A percentile compares a stretch with the other conserved stretches of the same genome.
Conservation (phyloP, 2,329 filamentous ascomycete genomes). For the Triangularia verruculosa region DNA sequence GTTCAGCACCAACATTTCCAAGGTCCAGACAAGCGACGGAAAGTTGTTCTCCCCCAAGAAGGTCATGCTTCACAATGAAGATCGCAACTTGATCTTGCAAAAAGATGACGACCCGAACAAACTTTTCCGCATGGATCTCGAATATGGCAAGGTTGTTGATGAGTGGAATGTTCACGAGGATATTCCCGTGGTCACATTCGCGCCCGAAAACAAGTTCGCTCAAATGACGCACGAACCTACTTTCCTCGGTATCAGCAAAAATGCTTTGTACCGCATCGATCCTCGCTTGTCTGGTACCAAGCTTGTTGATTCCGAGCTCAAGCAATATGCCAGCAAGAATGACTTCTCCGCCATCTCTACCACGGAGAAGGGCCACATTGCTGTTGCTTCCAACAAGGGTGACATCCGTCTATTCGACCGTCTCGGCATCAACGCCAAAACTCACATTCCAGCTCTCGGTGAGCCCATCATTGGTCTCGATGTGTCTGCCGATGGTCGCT, state of each 20-base stretch:
- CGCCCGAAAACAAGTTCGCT: conserved; percentile 94
- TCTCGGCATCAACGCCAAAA: conserved; percentile 95
- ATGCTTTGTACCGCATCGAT: conserved; percentile 90
- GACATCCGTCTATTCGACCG: conserved; percentile 95
- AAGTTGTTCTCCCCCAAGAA: conserved; percentile 91
- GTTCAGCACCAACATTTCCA: conserved; percentile 96
- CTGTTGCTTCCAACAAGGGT: conserved; percentile 95
- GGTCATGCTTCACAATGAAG: conserved; percentile 91
- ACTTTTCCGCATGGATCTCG: conserved; percentile 94
- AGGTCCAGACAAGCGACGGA: conserved; percentile 84
- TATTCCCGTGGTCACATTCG: conserved; percentile 87
- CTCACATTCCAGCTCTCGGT: conserved; percentile 89
- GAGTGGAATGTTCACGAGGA: conserved; percentile 99
- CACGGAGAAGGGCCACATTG: conserved; percentile 94
- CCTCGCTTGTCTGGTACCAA: conserved; percentile 88
- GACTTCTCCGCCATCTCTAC: conserved; percentile 94
- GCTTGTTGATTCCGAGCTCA: conserved; percentile 86
- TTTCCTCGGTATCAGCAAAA: conserved; percentile 88
- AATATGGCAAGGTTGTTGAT: conserved; percentile 96
- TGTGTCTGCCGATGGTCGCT: conserved; percentile 91
- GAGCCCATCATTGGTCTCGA: conserved; percentile 94
- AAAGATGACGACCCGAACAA: conserved; percentile 81
- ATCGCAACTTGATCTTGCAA: conserved; percentile 85
- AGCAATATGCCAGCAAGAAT: conserved; percentile 96
- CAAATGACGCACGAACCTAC: conserved; percentile 96